Percentiles rank a stretch among this genome's conserved stretches.
Conservation (phyloP, 371 early-diverging fungal species). For the Parasitella parasitica region DNA sequence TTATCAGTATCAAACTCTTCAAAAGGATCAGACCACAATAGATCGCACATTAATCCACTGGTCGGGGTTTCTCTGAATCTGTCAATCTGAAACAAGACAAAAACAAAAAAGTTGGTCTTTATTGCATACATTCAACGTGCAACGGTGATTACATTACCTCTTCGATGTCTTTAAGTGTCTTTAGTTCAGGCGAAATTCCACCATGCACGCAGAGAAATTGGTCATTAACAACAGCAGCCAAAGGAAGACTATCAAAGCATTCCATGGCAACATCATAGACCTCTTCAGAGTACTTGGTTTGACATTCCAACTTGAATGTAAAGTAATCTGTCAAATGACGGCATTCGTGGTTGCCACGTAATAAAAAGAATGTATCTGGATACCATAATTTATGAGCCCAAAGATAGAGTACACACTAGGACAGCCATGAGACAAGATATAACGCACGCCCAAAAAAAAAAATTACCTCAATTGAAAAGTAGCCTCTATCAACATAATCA, state of each 20-base stretch:
- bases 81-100: constrained; percentile 62
- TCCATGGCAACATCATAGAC: constrained; percentile 90
- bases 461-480: constrained; percentile 82
- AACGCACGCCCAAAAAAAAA: too few relatives aligned
- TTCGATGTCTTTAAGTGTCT: constrained; percentile 82
- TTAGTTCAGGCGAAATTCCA: constrained; percentile 95
- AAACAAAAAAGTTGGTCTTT: neutral
- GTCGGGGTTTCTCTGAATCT: constrained; percentile 96
- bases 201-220: constrained; percentile 99
- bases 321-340: constrained; percentile 97
- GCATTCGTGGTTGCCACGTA: constrained; percentile 99
- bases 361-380: constrained; percentile 84
- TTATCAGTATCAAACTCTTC: constrained; percentile 92
- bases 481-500: constrained; percentile 98
- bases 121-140: neutral
- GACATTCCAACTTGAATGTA: constrained; percentile 95
- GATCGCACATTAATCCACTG: constrained; percentile 95
- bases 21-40: constrained; percentile 97
- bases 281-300: constrained; percentile 90
- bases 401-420: constrained; percentile 88
- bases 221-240: constrained; percentile 95
- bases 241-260: constrained; percentile 93
- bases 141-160: constrained; percentile 40
- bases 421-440: neutral
- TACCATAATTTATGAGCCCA: constrained; percentile 92